These are phyloP conservation scores for Hypericum androsaemum DNA, from an alignment of 345 rosid species.

Conservation along the genomic window DNA sequence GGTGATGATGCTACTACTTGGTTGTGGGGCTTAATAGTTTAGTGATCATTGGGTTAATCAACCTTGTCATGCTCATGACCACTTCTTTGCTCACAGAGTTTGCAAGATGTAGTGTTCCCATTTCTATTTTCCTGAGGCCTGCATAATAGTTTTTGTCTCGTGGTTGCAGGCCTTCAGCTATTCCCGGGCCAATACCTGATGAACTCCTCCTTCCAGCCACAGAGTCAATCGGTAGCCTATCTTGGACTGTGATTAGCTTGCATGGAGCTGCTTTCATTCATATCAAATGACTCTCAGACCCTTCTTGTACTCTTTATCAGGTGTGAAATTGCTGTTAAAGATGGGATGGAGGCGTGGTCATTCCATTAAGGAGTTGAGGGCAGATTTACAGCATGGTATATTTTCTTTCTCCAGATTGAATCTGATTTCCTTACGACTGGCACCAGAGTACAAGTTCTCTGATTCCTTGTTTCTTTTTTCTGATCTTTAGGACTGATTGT, in stretches of 20 bases:
- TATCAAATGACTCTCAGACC: conserved; percentile 10
- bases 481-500: too few relatives aligned
- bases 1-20: too few relatives aligned
- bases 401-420: neutral
- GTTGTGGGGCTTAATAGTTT: neutral
- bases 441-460: too few relatives aligned
- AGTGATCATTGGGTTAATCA: too few relatives aligned
- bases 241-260: conserved; percentile 9
- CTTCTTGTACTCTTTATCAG: conserved; percentile 29
- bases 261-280: conserved; percentile 1
- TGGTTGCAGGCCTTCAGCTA: conserved; percentile 69
- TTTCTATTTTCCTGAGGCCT: neutral
- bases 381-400: conserved; percentile 47
- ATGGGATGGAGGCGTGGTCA: conserved; percentile 96
- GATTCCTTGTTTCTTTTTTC: too few relatives aligned
- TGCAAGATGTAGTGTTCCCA: neutral
- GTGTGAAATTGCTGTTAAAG: conserved; percentile 73
- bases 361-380: conserved; percentile 62
- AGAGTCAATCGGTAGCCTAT: conserved; percentile 76
- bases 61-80: neutral
- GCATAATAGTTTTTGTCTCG: conserved; percentile 3
- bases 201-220: conserved; percentile 78
- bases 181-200: conserved; percentile 92
- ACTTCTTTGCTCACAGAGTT: neutral
- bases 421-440: too few relatives aligned